Evolutionary conservation across 345 rosid species (phyloP).

Genomic region (Mangifera indica): DNA sequence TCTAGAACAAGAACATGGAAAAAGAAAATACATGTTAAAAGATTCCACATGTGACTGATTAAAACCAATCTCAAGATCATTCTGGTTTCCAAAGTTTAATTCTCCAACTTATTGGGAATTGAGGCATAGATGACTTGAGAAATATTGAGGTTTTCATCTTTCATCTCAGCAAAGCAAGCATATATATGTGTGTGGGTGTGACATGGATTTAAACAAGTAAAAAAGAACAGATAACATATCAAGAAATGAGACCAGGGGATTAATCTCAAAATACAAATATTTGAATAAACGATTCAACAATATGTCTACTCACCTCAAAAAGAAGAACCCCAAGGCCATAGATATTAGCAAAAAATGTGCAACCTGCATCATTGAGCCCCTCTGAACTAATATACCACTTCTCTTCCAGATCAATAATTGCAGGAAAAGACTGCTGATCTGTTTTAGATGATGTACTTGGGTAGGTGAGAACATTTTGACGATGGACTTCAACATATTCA

Average conservation of each 20-base stretch:
- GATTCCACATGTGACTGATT: not conserved
- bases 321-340: slow-evolving; percentile 75
- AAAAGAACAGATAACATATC: not conserved
- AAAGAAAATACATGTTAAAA: not conserved
- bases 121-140: not conserved
- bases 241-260: not conserved
- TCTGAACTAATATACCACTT: slow-evolving; percentile 69
- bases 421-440: slow-evolving; percentile 30
- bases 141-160: not conserved
- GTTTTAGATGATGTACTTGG: slow-evolving; percentile 22
- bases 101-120: not conserved
- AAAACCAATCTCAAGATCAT: not conserved
- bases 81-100: not conserved
- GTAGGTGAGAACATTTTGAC: slow-evolving; percentile 26
- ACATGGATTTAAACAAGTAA: not conserved
- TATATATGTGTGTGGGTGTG: not conserved
- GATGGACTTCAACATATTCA: slow-evolving; percentile 29
- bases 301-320: slow-evolving; percentile 55
- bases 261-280: not conserved
- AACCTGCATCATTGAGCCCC: slow-evolving; percentile 43
- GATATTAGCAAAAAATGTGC: slow-evolving; percentile 54
- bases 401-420: slow-evolving; percentile 42
- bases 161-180: not conserved
- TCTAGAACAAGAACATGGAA: slow-evolving; percentile 5
- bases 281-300: not conserved